A percentile compares a stretch with the other conserved stretches of the same genome.
Evolutionary conservation across 2,329 filamentous ascomycete species (phyloP).

Genomic region (Gnomoniopsis sp.): DNA sequence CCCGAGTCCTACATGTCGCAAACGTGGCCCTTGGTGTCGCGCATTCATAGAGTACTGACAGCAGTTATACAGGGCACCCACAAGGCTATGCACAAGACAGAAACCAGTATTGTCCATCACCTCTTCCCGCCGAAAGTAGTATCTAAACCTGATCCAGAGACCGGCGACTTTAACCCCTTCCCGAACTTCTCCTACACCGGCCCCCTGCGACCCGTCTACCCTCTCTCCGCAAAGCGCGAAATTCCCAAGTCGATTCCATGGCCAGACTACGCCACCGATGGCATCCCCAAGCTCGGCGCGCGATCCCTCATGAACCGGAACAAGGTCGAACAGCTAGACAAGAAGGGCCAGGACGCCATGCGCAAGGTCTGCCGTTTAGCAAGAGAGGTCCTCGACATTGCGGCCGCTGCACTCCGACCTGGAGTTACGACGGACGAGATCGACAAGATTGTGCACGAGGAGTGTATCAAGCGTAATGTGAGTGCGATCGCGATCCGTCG

Average conservation of each 20-base stretch:
- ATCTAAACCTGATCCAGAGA: conserved; percentile 89
- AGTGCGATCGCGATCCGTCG: conserved; percentile 26
- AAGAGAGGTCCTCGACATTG: conserved; percentile 71
- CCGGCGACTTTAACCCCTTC: conserved; percentile 88
- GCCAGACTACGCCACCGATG: conserved; percentile 86
- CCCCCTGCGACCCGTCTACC: conserved; percentile 79
- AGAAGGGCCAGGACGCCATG: conserved; percentile 68
- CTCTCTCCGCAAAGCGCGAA: conserved; percentile 67
- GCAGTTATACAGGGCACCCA: conserved; percentile 62
- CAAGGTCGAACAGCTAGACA: conserved; percentile 75
- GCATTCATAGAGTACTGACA: conserved; percentile 17
- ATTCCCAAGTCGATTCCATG: conserved; percentile 77
- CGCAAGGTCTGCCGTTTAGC: conserved; percentile 68
- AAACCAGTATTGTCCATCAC: conserved; percentile 70
- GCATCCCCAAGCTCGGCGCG: conserved; percentile 61
- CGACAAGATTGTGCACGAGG: conserved; percentile 73
- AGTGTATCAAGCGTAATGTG: conserved; percentile 70
- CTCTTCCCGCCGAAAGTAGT: conserved; percentile 74
- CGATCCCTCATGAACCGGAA: conserved; percentile 64
- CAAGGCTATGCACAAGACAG: conserved; percentile 80
- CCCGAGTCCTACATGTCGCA: not conserved
- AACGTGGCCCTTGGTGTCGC: not conserved
- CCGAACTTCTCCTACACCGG: conserved; percentile 84
- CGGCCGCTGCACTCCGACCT: conserved; percentile 63
- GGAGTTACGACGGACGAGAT: conserved; percentile 75